Evolutionary conservation across 1,139 yeast species (phyloP).

Genomic region (Geotrichum bryndzae): DNA sequence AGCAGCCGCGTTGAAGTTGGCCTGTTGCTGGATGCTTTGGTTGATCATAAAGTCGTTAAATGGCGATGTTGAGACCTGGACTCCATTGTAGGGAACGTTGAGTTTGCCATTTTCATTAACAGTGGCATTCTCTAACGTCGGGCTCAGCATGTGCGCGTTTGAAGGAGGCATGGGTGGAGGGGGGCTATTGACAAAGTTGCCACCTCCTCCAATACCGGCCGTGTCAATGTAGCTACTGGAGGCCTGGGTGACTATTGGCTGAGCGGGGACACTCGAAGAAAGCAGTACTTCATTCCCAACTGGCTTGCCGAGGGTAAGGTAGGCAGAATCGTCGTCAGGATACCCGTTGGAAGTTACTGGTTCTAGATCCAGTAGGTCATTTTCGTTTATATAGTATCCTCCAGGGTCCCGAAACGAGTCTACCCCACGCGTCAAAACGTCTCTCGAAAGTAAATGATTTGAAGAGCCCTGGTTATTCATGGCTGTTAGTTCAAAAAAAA

Average conservation of each 20-base stretch:
- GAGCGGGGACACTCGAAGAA: slow-evolving; percentile 6
- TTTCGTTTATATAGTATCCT: slow-evolving; percentile 30
- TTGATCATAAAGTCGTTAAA: slow-evolving; percentile 29
- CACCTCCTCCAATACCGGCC: neutral
- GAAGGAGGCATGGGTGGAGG: neutral
- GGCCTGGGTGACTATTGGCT: neutral
- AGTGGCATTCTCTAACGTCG: neutral
- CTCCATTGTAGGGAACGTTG: slow-evolving; percentile 28
- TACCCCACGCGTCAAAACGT: slow-evolving; percentile 29
- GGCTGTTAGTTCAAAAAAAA: neutral
- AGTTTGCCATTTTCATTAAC: neutral
- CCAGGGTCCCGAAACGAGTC: slow-evolving; percentile 28
- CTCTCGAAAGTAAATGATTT: slow-evolving; percentile 24
- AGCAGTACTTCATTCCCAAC: neutral
- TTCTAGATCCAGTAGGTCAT: slow-evolving; percentile 31
- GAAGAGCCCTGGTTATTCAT: neutral
- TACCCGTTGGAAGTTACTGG: slow-evolving; percentile 18
- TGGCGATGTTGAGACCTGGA: slow-evolving; percentile 31
- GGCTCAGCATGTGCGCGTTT: neutral
- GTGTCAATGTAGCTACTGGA: neutral
- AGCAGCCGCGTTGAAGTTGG: neutral
- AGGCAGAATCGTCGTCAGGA: neutral
- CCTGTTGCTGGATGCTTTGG: slow-evolving; percentile 1
- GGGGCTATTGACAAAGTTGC: neutral
- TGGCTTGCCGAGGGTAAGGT: slow-evolving; percentile 14